Conservation (phyloP, 1,139 yeast genomes). For the Lodderomyces jiufengensis region DNA sequence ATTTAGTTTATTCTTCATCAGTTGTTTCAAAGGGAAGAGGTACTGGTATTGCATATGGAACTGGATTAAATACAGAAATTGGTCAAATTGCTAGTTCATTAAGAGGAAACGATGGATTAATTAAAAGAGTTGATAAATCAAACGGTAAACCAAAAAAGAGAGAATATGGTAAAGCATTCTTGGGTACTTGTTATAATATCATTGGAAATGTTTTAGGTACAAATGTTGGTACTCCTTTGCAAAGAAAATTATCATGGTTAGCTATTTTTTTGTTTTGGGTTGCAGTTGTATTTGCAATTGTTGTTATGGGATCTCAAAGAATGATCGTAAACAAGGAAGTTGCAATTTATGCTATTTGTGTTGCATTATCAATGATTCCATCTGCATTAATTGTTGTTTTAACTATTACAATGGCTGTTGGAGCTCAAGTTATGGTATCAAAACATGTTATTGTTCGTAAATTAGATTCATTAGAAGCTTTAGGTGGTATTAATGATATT, state of each 20-base stretch:
- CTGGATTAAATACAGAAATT: conserved; percentile 72
- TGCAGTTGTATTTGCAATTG: conserved; percentile 73
- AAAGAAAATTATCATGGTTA: conserved; percentile 61
- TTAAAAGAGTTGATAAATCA: conserved; percentile 25
- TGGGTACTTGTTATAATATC: conserved; percentile 36
- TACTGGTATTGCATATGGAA: conserved; percentile 59
- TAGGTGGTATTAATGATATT: conserved; percentile 77
- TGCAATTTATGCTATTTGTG: conserved; percentile 80
- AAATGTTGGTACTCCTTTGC: conserved; percentile 74
- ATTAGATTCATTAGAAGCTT: conserved; percentile 73
- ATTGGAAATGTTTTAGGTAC: conserved; percentile 72
- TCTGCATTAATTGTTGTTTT: conserved; percentile 77
- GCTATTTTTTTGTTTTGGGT: conserved; percentile 66
- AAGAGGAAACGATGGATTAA: conserved; percentile 23
- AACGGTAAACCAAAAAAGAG: conserved; percentile 24
- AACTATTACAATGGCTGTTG: conserved; percentile 84
- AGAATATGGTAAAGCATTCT: conserved; percentile 49
- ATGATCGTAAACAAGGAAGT: conserved; percentile 66
- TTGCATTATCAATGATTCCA: conserved; percentile 81
- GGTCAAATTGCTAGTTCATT: conserved; percentile 73
- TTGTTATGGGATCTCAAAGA: conserved; percentile 76
- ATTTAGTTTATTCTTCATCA: conserved; percentile 71
- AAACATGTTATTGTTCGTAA: conserved; percentile 74
- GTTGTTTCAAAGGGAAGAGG: conserved; percentile 78
- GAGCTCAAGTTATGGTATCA: conserved; percentile 73